Conservation (phyloP, 495 filamentous ascomycete species). For the Aspergillus hancockii region DNA sequence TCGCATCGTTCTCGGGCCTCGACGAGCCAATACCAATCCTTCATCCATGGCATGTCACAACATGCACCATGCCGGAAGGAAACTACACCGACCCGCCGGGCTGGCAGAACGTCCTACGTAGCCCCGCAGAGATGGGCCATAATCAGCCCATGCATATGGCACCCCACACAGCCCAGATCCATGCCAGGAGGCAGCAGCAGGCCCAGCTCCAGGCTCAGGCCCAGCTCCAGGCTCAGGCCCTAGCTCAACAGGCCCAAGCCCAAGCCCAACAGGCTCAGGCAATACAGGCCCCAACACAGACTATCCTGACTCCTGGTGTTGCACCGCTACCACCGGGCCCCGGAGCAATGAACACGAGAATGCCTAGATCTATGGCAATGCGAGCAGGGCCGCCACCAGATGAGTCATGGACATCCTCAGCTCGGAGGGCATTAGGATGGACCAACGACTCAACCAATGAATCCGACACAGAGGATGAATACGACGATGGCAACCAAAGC, state of each 20-base stretch:
- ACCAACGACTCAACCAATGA: background rate
- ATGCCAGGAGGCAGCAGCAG: background rate
- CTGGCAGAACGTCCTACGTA: conserved; percentile 18
- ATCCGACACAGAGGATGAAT: conserved; percentile 2
- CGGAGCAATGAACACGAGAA: too few species aligned
- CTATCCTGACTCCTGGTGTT: too few species aligned
- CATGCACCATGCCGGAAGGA: conserved; percentile 31
- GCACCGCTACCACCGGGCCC: too few species aligned
- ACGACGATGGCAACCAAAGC: background rate
- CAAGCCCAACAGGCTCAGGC: background rate
- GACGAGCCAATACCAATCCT: conserved; percentile 59
- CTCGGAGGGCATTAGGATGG: background rate
- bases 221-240: too few species aligned
- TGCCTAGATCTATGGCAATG: too few species aligned
- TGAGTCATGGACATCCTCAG: background rate
- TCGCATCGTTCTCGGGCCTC: conserved; percentile 62
- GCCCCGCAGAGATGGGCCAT: background rate
- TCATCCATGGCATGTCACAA: conserved; percentile 59
- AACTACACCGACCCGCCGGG: too few species aligned
- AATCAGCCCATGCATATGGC: background rate
- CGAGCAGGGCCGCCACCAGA: background rate
- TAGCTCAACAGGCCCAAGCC: background rate
- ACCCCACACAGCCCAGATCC: background rate
- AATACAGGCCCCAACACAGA: background rate
- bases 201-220: background rate